phyloP scores from a whole-genome alignment of 1,139 yeast species.

The Trichomonascaceae sp. region DNA sequence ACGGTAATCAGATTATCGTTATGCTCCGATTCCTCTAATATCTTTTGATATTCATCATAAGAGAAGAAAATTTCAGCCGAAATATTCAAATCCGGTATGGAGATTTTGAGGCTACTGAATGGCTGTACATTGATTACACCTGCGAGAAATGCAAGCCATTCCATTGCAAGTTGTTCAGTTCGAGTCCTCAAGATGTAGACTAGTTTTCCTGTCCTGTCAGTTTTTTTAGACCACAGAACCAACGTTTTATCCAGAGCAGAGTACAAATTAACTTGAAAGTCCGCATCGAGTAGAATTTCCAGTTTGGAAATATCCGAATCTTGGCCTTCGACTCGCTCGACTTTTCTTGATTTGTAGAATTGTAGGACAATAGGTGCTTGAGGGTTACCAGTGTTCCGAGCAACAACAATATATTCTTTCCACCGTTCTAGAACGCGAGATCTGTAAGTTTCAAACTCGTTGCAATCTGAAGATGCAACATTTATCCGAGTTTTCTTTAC shows the following conservation, averaged over 20 bases:
- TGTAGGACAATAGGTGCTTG: conserved; percentile 53
- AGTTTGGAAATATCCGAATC: conserved; percentile 28
- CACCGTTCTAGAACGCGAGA: conserved; percentile 62
- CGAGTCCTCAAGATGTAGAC: conserved; percentile 53
- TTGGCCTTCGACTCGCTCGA: conserved; percentile 31
- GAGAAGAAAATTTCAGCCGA: conserved; percentile 43
- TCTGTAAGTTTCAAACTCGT: conserved; percentile 47
- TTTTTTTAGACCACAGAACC: conserved; percentile 40
- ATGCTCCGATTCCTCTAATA: conserved; percentile 3
- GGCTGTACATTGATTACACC: conserved; percentile 36
- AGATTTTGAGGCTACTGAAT: conserved; percentile 31
- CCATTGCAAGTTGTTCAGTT: conserved; percentile 42
- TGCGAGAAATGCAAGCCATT: conserved; percentile 59
- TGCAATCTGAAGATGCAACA: conserved; percentile 30
- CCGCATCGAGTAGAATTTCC: conserved; percentile 22
- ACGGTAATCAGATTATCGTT: conserved; percentile 10
- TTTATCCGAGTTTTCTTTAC: conserved; percentile 39
- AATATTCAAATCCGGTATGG: conserved; percentile 49
- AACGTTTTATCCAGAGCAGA: conserved; percentile 66
- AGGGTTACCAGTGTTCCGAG: conserved; percentile 49
- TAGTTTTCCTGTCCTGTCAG: conserved; percentile 22
- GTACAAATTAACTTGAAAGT: conserved; percentile 46
- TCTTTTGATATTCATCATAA: conserved; percentile 10
- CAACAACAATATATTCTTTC: conserved; percentile 67
- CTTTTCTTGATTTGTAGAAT: conserved; percentile 47